Base-by-base conservation (phyloP, 768 basidiomycete genomes). In the Peribolospora kevripleyi region DNA sequence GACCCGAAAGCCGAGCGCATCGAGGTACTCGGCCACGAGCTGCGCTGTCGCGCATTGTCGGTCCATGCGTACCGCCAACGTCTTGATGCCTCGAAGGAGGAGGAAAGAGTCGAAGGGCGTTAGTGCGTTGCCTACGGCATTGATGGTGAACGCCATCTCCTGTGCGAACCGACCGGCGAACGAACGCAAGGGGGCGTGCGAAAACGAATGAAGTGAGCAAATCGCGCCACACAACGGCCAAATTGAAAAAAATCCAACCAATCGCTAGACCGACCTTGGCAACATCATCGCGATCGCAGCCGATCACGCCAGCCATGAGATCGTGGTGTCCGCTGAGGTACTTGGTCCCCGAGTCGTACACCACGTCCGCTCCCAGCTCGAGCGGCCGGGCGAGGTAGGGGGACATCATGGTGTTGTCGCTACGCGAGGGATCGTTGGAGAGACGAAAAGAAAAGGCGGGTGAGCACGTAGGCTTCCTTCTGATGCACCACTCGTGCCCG, bases 401-500 rank as follows among this genome's bases (percentile, higher is more conserved):
- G 65, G 88, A 93, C 91, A 97, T 95, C 93, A 97, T 97, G 57
- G 93, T 97, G 66, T 98, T 97, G 67, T 97, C 93, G 25, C 25
- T 25, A 25, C 25, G 66, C 64, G 13, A 69, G 25, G 25, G 25
- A 25, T 1, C 25, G 25, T 25, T 25, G 25, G 25, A 25, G 25
- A 25, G 25, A 25, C 25, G 25, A 25, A 25, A 25, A 25, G 25
- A 25, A 25, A 25, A 25, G 25, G 25, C 25, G 25, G 25, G 25
- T 25, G 25, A 25, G 25, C 25, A 25, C 25, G 25, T 25, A 25
- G 25, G 25, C 25, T 25, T 25, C 25, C 25, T 25, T 25, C 25
- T 25, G 25, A 25, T 25, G 25, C 25, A 25, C 25, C 25, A 1
- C 1, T 25, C 25, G 25, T 25, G 25, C 25, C 25, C 25, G 25